Conservation (phyloP, 2,329 filamentous ascomycete genomes). For the Onygena corvina region DNA sequence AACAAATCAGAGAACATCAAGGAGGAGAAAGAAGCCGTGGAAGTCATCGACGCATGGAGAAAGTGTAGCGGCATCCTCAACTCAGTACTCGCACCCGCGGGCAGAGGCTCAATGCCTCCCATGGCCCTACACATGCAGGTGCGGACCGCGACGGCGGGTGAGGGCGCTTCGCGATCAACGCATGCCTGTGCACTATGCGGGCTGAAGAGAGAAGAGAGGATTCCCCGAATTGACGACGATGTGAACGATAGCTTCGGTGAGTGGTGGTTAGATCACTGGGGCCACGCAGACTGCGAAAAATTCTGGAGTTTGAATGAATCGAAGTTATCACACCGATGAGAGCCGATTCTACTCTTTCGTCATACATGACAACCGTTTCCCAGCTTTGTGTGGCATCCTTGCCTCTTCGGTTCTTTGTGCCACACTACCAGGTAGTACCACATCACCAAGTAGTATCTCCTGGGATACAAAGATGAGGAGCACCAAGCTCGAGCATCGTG, state of each 20-base stretch:
- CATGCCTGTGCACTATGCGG: conserved; percentile 78
- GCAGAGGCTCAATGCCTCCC: conserved; percentile 48
- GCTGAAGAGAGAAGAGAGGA: conserved; percentile 72
- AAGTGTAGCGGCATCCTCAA: conserved; percentile 63
- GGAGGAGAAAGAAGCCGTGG: conserved; percentile 73
- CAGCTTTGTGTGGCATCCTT: too few species aligned
- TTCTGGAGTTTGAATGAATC: conserved; percentile 64
- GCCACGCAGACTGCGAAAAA: conserved; percentile 62
- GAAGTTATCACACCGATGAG: background rate
- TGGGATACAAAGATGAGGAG: too few species aligned
- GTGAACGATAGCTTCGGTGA: conserved; percentile 89
- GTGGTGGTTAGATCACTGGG: conserved; percentile 92
- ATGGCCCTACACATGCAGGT: conserved; percentile 58
- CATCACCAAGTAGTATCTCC: too few species aligned
- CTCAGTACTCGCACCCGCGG: conserved; percentile 41
- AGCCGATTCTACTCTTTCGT: background rate
- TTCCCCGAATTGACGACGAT: conserved; percentile 60
- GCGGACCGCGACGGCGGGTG: conserved; percentile 46
- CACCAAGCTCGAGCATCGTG: too few species aligned
- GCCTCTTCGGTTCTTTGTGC: too few species aligned
- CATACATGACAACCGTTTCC: too few species aligned
- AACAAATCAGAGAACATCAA: conserved; percentile 71
- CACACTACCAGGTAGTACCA: too few species aligned
- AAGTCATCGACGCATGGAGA: conserved; percentile 64
- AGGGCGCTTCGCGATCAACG: conserved; percentile 60